Base-by-base conservation (phyloP, 2,329 filamentous ascomycete species). In the Diplodia seriata region DNA sequence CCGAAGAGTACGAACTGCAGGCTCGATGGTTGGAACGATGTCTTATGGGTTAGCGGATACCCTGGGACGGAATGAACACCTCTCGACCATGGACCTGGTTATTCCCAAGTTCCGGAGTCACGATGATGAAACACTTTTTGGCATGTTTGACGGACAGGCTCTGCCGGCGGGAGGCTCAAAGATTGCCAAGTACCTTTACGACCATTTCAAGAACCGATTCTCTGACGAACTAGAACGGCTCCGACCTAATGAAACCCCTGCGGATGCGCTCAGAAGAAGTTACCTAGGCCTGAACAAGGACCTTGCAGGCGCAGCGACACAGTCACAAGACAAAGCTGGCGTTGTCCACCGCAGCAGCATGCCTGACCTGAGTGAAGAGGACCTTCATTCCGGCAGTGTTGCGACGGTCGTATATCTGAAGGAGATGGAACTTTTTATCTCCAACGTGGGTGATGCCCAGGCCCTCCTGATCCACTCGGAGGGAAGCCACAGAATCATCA, bases 31-130 rank as follows among this genome's bases (percentile, higher is more conserved):
- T 23, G 94, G 94, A 1, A 90, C 92, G 38, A 87, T 99, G 79
- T 90, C 93, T 1, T 99, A 99, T 75, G 95, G 95, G 70, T 97
- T 99, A 94, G 95, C 95, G 8, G 95, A 99, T 80, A 96, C 92
- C 15, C 84, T 99, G 15, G 95, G 95, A 49, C 91, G 89, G 75
- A 94, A 94, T 73, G 95, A 99, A 79, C 95, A 99, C 77, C 82
- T 99, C 63, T 98, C 95, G 5, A 97, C 94, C 2, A 90, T 98
- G 69, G 95, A 99, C 77, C 90, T 99, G 81, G 93, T 99, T 23
- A 92, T 98, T 36, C 95, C 95, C 12, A 89, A 92, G 55, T 95
- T 97, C 81, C 91, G 94, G 75, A 91, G 93, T 18, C 92, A 91
- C 64, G 93, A 98, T 72, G 90, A 92, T 53, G 94, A 98, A 78